Percentiles rank a stretch among this genome's conserved stretches.
phyloP scores from a whole-genome alignment of 2,329 filamentous ascomycete genomes.

The Penicillium fuscoglaucum region DNA sequence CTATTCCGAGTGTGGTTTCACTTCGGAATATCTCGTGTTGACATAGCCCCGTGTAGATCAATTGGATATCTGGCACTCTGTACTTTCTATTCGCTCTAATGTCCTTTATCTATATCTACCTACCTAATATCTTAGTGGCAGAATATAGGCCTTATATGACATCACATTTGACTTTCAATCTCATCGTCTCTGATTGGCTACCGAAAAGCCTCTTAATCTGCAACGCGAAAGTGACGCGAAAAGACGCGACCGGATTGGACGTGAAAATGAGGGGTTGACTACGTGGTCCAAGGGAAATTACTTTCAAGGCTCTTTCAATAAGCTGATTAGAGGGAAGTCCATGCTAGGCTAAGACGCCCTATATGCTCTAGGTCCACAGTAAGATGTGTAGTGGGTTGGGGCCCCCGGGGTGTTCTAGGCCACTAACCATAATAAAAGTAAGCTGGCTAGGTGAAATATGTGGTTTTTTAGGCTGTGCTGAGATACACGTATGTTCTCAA shows the following conservation, averaged over 20 bases:
- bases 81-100: neutral
- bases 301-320: neutral
- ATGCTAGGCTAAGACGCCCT: neutral
- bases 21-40: neutral
- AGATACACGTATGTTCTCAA: neutral
- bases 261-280: slow-evolving; percentile 2
- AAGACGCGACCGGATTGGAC: slow-evolving; percentile 8
- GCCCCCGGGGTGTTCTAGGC: neutral
- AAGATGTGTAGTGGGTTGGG: neutral
- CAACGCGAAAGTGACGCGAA: slow-evolving; percentile 19
- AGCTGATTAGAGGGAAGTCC: neutral
- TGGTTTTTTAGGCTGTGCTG: neutral
- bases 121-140: neutral
- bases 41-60: neutral
- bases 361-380: neutral
- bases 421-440: neutral
- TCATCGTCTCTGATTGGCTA: slow-evolving; percentile 1
- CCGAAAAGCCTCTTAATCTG: neutral
- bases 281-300: neutral
- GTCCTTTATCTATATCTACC: neutral
- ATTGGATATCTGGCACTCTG: neutral
- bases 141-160: neutral
- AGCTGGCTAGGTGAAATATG: neutral
- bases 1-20: neutral
- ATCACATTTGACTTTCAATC: neutral